Evolutionary conservation across 192 early-diverging fungal genomes (phyloP).

Genomic region (Coemansia sp.): DNA sequence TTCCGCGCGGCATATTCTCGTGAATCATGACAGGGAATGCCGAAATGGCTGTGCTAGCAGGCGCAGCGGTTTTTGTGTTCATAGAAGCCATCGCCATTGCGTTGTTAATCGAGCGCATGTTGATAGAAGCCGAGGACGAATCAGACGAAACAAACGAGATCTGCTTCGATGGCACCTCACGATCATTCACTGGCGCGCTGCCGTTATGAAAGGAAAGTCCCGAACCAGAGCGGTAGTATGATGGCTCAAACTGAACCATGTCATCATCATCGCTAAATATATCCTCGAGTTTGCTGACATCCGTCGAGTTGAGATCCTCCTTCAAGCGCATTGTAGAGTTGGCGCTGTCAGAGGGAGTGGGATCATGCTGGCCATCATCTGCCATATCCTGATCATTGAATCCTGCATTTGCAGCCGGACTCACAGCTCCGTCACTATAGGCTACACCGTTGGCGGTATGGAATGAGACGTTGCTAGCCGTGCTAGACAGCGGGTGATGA

Average conservation of each 20-base stretch:
- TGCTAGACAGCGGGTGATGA: conserved; percentile 20
- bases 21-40: conserved; percentile 41
- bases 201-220: conserved; percentile 22
- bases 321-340: conserved; percentile 44
- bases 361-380: conserved; percentile 2
- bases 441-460: conserved; percentile 34
- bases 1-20: conserved; percentile 4
- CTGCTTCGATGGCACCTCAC: not conserved
- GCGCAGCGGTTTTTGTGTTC: not conserved
- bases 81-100: conserved; percentile 21
- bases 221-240: conserved; percentile 39
- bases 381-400: not conserved
- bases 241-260: conserved; percentile 45
- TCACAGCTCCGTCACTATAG: conserved; percentile 18
- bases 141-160: conserved; percentile 12
- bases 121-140: conserved; percentile 31
- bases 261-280: conserved; percentile 55
- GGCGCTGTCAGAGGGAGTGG: not conserved
- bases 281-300: conserved; percentile 40
- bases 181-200: not conserved
- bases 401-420: not conserved
- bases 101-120: conserved; percentile 41
- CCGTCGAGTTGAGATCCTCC: conserved; percentile 27
- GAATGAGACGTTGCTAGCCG: conserved; percentile 34
- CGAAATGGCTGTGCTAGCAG: conserved; percentile 22